Evolutionary conservation across 73 alveolate genomes (phyloP), one percentile per base, ranked within the genome.

Genomic region (Stentor coeruleus): DNA sequence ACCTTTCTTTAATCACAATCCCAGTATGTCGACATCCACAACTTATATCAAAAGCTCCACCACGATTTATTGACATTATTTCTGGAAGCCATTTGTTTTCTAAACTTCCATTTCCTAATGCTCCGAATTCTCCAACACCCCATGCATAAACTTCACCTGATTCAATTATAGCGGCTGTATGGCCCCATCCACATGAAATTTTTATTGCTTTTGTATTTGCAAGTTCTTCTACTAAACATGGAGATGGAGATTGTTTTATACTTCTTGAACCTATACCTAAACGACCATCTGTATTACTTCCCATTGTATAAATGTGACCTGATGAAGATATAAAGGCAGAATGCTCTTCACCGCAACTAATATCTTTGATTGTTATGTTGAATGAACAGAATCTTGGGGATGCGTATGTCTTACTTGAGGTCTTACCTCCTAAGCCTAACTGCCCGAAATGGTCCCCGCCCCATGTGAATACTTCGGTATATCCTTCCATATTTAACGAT

Each of bases 101-200:
- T 39, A 73, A 57, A 30, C 74, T 79, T 14, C 94, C 90, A 4
- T 20, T 20, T 3, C 95, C 95, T 20, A 90, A 73, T 38, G 87
- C 87, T 33, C 93, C 93, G 58, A 83, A 95, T 26, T 90, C 91
- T 39, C 88, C 91, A 55, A 87, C 66, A 0, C 99, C 99, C 97
- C 99, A 95, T 11, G 95, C 84, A 85, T 87, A 93, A 26, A 90
- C 95, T 33, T 84, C 90, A 11, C 99, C 99, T 41, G 91, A 89
- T 57, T 59, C 77, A 26, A 92, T 84, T 28, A 95, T 76, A 14
- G 95, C 96, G 40, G 93, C 95, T 57, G 98, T 81, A 88, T 95
- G 99, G 38, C 85, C 94, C 85, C 92, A 89, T 30, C 99, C 98
- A 82, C 98, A 95, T 1, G 97, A 82, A 26, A 95, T 85, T 81